These are phyloP conservation scores for Fragaria vesca DNA, from an alignment of 306 rosid genomes.

Conservation along the genomic window DNA sequence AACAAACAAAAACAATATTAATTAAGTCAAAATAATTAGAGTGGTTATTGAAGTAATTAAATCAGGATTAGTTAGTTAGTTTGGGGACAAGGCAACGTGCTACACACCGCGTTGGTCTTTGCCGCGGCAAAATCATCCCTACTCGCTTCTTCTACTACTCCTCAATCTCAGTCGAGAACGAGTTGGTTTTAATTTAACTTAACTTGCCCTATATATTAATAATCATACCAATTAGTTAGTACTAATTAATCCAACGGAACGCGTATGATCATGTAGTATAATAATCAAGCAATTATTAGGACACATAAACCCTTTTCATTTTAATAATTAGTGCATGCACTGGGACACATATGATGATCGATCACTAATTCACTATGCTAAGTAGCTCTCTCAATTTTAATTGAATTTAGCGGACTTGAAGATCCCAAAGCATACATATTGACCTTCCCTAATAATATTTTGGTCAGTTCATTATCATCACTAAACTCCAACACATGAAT, in stretches of 20 bases:
- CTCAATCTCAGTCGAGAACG: not conserved
- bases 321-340: not conserved
- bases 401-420: not conserved
- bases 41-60: too few relatives aligned
- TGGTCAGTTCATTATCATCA: not conserved
- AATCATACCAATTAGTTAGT: not conserved
- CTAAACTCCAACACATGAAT: not conserved
- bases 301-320: not conserved
- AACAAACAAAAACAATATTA: too few relatives aligned
- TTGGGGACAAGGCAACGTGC: too few relatives aligned
- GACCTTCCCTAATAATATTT: not conserved
- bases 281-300: not conserved
- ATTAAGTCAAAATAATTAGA: too few relatives aligned
- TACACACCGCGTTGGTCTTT: constrained; percentile 6
- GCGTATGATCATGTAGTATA: not conserved
- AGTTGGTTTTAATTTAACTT: not conserved
- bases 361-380: not conserved
- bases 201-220: not conserved
- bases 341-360: not conserved
- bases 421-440: not conserved
- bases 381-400: not conserved
- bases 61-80: too few relatives aligned
- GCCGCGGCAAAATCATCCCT: constrained; percentile 9
- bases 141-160: not conserved
- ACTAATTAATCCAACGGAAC: not conserved